Evolutionary conservation across 495 filamentous ascomycete species (phyloP), one percentile per base, ranked within the genome.

Genomic region (Penicillium mononematosum): DNA sequence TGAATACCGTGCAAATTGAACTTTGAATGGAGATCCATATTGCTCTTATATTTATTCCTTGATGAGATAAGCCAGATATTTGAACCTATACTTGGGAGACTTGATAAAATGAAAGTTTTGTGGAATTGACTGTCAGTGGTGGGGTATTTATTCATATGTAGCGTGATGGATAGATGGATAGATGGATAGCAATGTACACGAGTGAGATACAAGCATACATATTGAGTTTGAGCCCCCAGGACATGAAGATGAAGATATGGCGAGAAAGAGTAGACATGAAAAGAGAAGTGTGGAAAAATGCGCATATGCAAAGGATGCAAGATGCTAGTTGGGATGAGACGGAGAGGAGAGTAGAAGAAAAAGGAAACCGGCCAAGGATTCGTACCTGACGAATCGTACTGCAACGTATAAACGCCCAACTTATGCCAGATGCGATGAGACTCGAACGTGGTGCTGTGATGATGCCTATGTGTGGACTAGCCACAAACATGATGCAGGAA

Each of bases 361-460:
- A 53, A 11, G 27, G 17, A 53, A 5, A 20, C 11, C 19, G 46
- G 38, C 55, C 55, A 39, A 47, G 19, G 16, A 31, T 56, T 25
- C 59, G 59, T 62, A 36, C 62, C 62, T 45, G 59, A 57, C 62
- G 55, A 47, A 34, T 32, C 16, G 20, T 32, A 34, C 27, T 59
- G 51, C 50, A 50, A 32, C n/a, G 34, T 42, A 39, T 38, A 29
- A 62, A 62, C 62, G 59, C 62, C 62, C 14, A 50, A 51, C 34
- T 25, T 2, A 56, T 50, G 46, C 45, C 44, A 54, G 20, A 63
- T 67, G 56, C 53, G 56, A 56, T 50, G 22, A 9, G 32, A 51
- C 29, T 19, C 16, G 17, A 42, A 32, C 24, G 20, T 32, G 53
- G 12, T 58, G 57, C 57, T 56, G 45, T 43, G 19, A 59, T 51